Evolutionary conservation across 495 filamentous ascomycete species (phyloP), one percentile per base, ranked within the genome.

Genomic region (Choiromyces venosus): DNA sequence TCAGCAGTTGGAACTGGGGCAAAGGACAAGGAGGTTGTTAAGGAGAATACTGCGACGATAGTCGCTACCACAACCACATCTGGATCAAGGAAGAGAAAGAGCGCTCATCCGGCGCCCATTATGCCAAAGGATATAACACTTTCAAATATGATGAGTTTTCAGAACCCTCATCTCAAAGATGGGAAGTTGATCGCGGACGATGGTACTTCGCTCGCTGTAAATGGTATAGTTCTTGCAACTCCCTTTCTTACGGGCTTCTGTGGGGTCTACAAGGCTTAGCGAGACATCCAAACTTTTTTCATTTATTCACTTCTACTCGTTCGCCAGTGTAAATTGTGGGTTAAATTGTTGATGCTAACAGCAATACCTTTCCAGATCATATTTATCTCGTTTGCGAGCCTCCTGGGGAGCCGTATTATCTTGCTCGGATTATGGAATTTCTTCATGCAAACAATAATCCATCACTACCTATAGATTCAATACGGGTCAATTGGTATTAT

Each of bases 401-500:
- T 21, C 95, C 95, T 3, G 95, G 95, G 46, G 95, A 99, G 82
- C 96, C 95, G 36, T 99, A 99, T 83, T 99, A 99, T 82, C 84
- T 99, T 73, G 93, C 91, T 66, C 91, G 95, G 71, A 93, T 99
- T 81, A 98, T 99, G 94, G 96, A 98, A 82, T 97, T 97, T 80
- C 84, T 97, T 70, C 92, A 96, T 73, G 86, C 87, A 73, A 89
- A 92, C 73, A 92, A 93, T 72, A 87, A 94, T 82, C 83, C 85
- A 36, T 84, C 85, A 36, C 87, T 89, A 69, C 89, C 92, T 21
- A 89, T 99, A 71, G 94, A 97, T 81, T 87, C 92, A 35, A 82
- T 99, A 79, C 89, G 93, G 73, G 90, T 98, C 78, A 99, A 99
- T 83, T 99, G 95, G 95, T 97, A 93, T 83, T 98, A 98, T 82